Base-by-base conservation (phyloP, 352 stramenopile genomes). In the Phytophthora aleatoria region DNA sequence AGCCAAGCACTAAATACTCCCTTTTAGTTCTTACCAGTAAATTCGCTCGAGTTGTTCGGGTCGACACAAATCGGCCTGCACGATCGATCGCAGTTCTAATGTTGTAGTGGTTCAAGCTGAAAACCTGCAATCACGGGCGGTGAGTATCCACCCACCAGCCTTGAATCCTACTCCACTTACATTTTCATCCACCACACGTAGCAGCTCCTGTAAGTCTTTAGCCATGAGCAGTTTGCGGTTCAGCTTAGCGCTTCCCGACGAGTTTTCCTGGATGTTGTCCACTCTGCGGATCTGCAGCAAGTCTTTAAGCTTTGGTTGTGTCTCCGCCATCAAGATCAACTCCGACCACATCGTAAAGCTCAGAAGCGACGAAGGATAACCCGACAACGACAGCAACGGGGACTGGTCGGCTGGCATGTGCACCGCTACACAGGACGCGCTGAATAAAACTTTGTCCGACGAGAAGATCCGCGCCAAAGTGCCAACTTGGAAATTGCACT, bases 321-420 rank as follows among this genome's bases (percentile, higher is more conserved):
- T 81, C 50, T 91, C 84, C 3, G 86, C 72, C 80, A 91, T 92
- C 27, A 91, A 62, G 55, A 92, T 85, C 16, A 92, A 61, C 50
- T 92, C 84, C 6, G 81, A 85, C 84, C 84, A 92, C 81, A 89
- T 91, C 1, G 72, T 80, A 62, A 92, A 91, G 16, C 73, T 80
- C 44, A 92, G 49, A 20, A 86, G 70, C 15, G 84, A 92, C 28
- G 84, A 92, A 20, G 84, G 84, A 39, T 92, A 92, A 2, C 84
- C 84, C 0, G 84, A 92, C 24, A 91, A 56, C 11, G 84, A 92
- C 27, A 91, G 68, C 62, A 92, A 67, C 24, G 84, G 84, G 10
- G 81, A 91, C 63, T 89, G 74, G 44, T 90, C 50, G 54, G 85
- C 78, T 5, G 84, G 82, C 79, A 92, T 87, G 48, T 89, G 78